Conservation (phyloP, 148 eudicot species). For the Hydrangea macrophylla region DNA sequence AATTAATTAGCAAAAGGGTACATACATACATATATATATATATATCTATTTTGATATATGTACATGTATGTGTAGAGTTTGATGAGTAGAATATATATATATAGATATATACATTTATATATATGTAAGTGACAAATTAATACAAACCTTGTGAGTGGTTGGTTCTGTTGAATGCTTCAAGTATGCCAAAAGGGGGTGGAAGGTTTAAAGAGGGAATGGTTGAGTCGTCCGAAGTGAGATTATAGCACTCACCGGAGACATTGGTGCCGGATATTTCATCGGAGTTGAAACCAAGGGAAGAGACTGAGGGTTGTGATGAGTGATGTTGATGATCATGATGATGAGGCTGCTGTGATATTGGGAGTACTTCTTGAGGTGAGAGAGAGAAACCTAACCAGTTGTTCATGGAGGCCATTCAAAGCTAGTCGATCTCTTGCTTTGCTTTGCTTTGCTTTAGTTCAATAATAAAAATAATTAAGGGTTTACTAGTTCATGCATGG, state of each 20-base stretch:
- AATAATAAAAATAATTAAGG: background rate
- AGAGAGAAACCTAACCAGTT: slow-evolving; percentile 83
- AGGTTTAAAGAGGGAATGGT: slow-evolving; percentile 37
- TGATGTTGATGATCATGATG: slow-evolving; percentile 36
- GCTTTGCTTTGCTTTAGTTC: too few species aligned
- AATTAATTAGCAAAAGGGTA: background rate
- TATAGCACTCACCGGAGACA: slow-evolving; percentile 38
- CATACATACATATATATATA: too few species aligned
- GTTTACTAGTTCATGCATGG: slow-evolving; percentile 45
- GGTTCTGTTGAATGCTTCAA: slow-evolving; percentile 61
- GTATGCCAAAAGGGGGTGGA: slow-evolving; percentile 57
- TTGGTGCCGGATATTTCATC: slow-evolving; percentile 30
- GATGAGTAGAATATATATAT: background rate
- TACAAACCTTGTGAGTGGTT: slow-evolving; percentile 59
- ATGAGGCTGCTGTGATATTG: slow-evolving; percentile 19
- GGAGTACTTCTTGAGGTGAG: slow-evolving; percentile 58
- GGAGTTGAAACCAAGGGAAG: slow-evolving; percentile 33
- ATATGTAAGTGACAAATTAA: background rate
- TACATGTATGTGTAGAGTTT: background rate
- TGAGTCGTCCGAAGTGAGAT: slow-evolving; percentile 34
- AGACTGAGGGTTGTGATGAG: slow-evolving; percentile 26
- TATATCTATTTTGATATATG: background rate
- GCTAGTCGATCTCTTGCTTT: too few species aligned
- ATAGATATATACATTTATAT: background rate
- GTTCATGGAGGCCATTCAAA: slow-evolving; percentile 30